Conservation (phyloP, 2,329 filamentous ascomycete species). For the Epichloe sylvatica region DNA sequence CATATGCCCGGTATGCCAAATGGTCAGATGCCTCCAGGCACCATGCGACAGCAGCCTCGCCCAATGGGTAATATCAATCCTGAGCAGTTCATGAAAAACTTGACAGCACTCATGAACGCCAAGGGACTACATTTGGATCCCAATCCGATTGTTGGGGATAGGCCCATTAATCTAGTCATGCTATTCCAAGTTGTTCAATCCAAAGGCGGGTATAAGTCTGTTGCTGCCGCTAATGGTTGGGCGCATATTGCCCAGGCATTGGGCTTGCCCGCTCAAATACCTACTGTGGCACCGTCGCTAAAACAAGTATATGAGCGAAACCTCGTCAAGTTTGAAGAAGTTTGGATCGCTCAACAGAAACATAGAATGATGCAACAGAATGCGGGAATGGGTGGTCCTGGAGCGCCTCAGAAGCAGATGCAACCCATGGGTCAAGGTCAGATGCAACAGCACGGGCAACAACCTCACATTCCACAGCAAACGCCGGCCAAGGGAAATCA, state of each 20-base stretch:
- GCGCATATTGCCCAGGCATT: slow-evolving; percentile 52
- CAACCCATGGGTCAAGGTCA: slow-evolving; percentile 22
- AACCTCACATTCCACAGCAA: slow-evolving; percentile 23
- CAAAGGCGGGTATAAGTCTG: slow-evolving; percentile 65
- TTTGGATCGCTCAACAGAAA: slow-evolving; percentile 43
- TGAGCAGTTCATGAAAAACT: slow-evolving; percentile 61
- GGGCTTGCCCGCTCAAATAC: slow-evolving; percentile 49
- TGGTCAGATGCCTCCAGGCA: slow-evolving; percentile 38
- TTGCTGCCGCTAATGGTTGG: slow-evolving; percentile 62
- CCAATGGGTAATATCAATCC: slow-evolving; percentile 35
- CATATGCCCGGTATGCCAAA: slow-evolving; percentile 36
- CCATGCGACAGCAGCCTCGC: slow-evolving; percentile 36
- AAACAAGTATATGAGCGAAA: slow-evolving; percentile 63
- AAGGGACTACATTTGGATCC: slow-evolving; percentile 61
- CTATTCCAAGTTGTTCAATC: slow-evolving; percentile 62
- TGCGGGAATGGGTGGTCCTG: slow-evolving; percentile 6
- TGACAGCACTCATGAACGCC: slow-evolving; percentile 64
- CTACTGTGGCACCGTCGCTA: slow-evolving; percentile 54
- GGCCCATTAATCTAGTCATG: slow-evolving; percentile 58
- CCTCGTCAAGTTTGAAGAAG: slow-evolving; percentile 62
- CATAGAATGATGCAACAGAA: slow-evolving; percentile 36
- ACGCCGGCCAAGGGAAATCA: slow-evolving; percentile 29
- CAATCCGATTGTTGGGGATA: slow-evolving; percentile 59
- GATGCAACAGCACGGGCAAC: slow-evolving; percentile 19
- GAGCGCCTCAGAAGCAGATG: slow-evolving; percentile 22